Evolutionary conservation across 352 stramenopile genomes (phyloP).

Genomic region (Halophytophthora polymorphica): DNA sequence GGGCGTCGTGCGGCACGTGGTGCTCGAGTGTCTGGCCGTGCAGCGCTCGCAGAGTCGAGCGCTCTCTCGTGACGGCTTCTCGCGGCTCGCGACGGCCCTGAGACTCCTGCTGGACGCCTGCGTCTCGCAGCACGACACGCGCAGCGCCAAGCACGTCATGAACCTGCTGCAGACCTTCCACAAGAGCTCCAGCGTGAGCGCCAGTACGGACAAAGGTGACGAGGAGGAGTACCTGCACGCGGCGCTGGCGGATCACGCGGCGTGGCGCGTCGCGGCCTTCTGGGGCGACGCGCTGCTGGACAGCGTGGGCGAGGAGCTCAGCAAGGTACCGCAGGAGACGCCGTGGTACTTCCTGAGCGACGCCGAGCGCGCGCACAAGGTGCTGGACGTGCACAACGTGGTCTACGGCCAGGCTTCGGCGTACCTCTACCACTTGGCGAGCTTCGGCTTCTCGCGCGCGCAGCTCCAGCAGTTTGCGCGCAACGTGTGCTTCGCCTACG

Average conservation of each 20-base stretch:
- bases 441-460: constrained; percentile 59
- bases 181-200: constrained; percentile 5
- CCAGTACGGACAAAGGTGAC: constrained; percentile 28
- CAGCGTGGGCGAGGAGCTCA: constrained; percentile 76
- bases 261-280: constrained; percentile 66
- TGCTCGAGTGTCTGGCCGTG: constrained; percentile 66
- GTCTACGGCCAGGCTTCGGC: constrained; percentile 73
- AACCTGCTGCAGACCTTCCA: constrained; percentile 88
- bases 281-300: constrained; percentile 76
- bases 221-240: constrained; percentile 63
- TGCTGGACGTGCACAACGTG: constrained; percentile 74
- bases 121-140: constrained; percentile 59
- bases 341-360: constrained; percentile 67
- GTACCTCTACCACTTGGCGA: constrained; percentile 75
- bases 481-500: constrained; percentile 78
- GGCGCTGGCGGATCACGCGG: constrained; percentile 43
- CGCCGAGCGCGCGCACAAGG: constrained; percentile 60
- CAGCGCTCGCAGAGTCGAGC: constrained; percentile 59
- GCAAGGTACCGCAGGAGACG: constrained; percentile 54
- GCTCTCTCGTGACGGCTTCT: constrained; percentile 54
- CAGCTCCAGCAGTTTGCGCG: constrained; percentile 73
- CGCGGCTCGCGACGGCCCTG: constrained; percentile 47
- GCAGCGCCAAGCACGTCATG: constrained; percentile 70
- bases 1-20: constrained; percentile 53
- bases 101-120: constrained; percentile 64